Evolutionary conservation across 805 yeast genomes (phyloP), one percentile per base, ranked within the genome.

Genomic region (Zygotorulaspora chibaensis): DNA sequence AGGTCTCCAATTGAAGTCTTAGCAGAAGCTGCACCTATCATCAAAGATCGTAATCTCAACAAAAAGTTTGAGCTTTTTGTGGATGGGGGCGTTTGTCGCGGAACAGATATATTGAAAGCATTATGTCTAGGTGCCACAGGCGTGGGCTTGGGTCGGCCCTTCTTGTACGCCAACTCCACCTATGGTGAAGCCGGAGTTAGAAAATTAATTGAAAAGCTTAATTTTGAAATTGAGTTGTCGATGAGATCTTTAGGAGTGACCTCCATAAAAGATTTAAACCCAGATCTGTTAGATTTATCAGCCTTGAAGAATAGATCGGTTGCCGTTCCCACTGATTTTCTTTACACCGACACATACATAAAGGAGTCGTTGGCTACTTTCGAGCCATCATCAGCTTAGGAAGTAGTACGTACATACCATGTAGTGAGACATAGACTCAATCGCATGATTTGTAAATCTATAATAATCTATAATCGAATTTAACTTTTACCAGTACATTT

Each of bases 171-270:
- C 13, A 80, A 79, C 59, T 70, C 81, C 3, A 70, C 77, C 5
- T 81, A 79, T 56, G 87, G 87, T 16, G 83, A 79, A 53, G 72
- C 70, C 12, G 87, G 87, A 52, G 87, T 81, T 11, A 70, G 73
- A 17, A 78, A 71, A 53, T 79, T 83, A 1, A 73, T 80, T 45
- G 78, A 77, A 45, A 66, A 87, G 46, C 68, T 88, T 51, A 79
- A 78, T 52, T 84, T 80, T 48, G 96, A 87, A 61, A 53, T 87
- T 17, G 79, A 73, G 44, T 80, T 84, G 83, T 79, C 81, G 57
- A 84, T 88, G 95, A 74, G 93, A 52, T 69, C 88, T 42, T 62
- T 87, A 30, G 96, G 96, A 36, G 91, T 79, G 13, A 77, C 75
- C 11, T 75, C 70, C 35, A 64, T 88, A 30, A 72, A 70, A 13